Evolutionary conservation across 2,329 filamentous ascomycete species (phyloP).

Genomic region (Exophiala sp.): DNA sequence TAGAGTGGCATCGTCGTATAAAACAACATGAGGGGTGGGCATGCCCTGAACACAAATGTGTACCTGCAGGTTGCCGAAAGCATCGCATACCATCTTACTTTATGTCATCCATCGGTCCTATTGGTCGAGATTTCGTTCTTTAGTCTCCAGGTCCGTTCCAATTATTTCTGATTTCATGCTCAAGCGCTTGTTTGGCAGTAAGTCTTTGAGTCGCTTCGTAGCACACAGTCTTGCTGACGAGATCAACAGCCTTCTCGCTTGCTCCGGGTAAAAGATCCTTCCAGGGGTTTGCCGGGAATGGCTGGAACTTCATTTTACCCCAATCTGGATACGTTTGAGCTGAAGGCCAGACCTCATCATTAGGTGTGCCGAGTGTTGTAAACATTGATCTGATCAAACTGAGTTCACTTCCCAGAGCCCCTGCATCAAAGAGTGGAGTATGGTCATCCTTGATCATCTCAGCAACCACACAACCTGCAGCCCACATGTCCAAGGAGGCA

Average conservation of each 20-base stretch:
- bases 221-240: conserved; percentile 65
- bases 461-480: conserved; percentile 75
- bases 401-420: conserved; percentile 87
- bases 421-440: conserved; percentile 74
- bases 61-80: no score
- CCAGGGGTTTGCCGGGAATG: conserved; percentile 69
- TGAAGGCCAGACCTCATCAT: conserved; percentile 71
- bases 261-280: conserved; percentile 63
- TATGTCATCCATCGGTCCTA: not conserved
- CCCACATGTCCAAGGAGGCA: conserved; percentile 80
- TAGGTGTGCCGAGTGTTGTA: conserved; percentile 83
- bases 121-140: not conserved
- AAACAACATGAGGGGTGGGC: no score
- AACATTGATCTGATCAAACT: conserved; percentile 91
- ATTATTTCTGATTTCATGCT: conserved; percentile 5
- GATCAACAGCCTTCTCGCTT: conserved; percentile 56
- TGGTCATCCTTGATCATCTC: conserved; percentile 61
- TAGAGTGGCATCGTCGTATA: no score
- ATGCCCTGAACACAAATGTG: no score
- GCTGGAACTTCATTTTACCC: conserved; percentile 75
- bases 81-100: no score
- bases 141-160: not conserved
- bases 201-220: conserved; percentile 69
- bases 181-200: conserved; percentile 49
- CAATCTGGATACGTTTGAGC: conserved; percentile 69